These are phyloP conservation scores for Andrographis paniculata DNA, from an alignment of 305 asterid genomes.

Conservation along the genomic window DNA sequence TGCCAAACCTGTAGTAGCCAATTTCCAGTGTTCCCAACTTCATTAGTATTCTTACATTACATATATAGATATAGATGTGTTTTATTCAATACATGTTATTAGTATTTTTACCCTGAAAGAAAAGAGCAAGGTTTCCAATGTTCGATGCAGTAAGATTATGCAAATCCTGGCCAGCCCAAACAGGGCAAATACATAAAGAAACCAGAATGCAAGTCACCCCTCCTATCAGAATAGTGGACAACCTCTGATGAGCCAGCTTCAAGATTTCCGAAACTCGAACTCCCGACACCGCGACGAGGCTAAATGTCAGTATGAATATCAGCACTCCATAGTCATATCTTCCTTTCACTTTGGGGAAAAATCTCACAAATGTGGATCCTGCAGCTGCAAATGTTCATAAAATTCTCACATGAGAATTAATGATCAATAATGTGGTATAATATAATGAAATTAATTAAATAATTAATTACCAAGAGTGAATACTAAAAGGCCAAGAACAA, in stretches of 20 bases:
- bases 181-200: slow-evolving; percentile 49
- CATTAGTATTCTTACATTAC: too few species aligned
- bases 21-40: too few species aligned
- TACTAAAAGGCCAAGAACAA: slow-evolving; percentile 47
- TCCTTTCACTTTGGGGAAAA: slow-evolving; percentile 42
- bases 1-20: slow-evolving; percentile 44
- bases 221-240: slow-evolving; percentile 54
- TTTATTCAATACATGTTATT: too few species aligned
- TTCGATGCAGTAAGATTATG: slow-evolving; percentile 37
- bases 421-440: background rate
- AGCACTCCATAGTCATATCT: slow-evolving; percentile 62
- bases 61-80: too few species aligned
- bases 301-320: slow-evolving; percentile 68
- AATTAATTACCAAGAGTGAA: slow-evolving; percentile 40
- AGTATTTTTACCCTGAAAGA: slow-evolving; percentile 56
- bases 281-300: slow-evolving; percentile 62
- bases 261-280: slow-evolving; percentile 37
- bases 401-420: background rate
- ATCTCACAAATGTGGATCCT: slow-evolving; percentile 40
- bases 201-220: slow-evolving; percentile 47
- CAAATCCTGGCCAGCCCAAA: slow-evolving; percentile 84
- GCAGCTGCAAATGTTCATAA: slow-evolving; percentile 34
- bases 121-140: slow-evolving; percentile 43
- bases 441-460: too few species aligned
- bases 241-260: slow-evolving; percentile 47